These are phyloP conservation scores for Lagenidium sp. DNA, from an alignment of 352 stramenopile species.

Conservation along the genomic window DNA sequence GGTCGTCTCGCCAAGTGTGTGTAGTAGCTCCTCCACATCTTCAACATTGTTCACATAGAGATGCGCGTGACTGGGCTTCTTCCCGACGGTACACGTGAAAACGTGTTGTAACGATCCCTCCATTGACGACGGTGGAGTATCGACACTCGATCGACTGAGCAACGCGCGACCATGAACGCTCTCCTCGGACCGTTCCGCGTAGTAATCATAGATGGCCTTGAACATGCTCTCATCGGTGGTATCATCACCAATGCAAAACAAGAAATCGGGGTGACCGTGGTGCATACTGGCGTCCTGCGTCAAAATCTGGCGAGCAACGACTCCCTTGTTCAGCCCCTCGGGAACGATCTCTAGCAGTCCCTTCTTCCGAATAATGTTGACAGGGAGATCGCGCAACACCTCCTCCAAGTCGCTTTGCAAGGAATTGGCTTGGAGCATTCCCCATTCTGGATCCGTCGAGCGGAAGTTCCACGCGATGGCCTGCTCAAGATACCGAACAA, in stretches of 20 bases:
- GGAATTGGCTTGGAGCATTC: slow-evolving; percentile 92
- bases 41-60: slow-evolving; percentile 87
- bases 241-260: slow-evolving; percentile 96
- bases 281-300: slow-evolving; percentile 72
- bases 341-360: slow-evolving; percentile 94
- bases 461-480: slow-evolving; percentile 97
- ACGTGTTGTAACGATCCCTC: slow-evolving; percentile 72
- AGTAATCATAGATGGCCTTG: slow-evolving; percentile 88
- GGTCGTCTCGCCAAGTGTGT: slow-evolving; percentile 30
- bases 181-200: slow-evolving; percentile 78
- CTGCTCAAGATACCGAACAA: slow-evolving; percentile 89
- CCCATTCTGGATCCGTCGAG: slow-evolving; percentile 96
- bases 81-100: slow-evolving; percentile 90
- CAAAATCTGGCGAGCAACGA: slow-evolving; percentile 94
- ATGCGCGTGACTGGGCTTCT: slow-evolving; percentile 87
- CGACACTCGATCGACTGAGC: slow-evolving; percentile 11
- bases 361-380: slow-evolving; percentile 84
- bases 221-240: slow-evolving; percentile 99
- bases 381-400: slow-evolving; percentile 57
- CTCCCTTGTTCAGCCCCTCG: slow-evolving; percentile 93
- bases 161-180: slow-evolving; percentile 42
- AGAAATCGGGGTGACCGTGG: slow-evolving; percentile 88
- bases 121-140: slow-evolving; percentile 13
- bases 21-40: slow-evolving; percentile 78
- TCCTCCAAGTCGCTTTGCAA: slow-evolving; percentile 83